A percentile compares a stretch with the other conserved stretches of the same genome.
phyloP scores from a whole-genome alignment of 176 grass and related monocot species.

The Canna indica region DNA sequence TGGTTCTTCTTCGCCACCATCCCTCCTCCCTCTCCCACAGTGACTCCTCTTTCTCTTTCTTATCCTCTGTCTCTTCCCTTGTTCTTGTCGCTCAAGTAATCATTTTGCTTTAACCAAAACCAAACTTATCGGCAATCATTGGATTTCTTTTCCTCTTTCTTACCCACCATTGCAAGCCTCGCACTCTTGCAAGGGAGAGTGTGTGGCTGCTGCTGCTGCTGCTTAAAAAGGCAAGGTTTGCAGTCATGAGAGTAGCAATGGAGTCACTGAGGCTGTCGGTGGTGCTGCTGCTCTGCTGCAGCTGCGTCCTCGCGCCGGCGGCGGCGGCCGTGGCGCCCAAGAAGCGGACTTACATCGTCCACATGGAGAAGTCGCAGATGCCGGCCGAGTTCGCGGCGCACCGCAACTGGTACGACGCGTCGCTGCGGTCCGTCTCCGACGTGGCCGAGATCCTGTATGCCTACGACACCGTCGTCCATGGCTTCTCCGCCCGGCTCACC shows the following conservation, averaged over 20 bases:
- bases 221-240: not conserved
- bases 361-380: conserved; percentile 62
- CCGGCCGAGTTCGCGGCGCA: conserved; percentile 44
- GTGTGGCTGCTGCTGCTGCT: not conserved
- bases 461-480: conserved; percentile 69
- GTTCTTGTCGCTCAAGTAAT: not conserved
- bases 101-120: not conserved
- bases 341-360: conserved; percentile 71
- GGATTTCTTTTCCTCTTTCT: too few species aligned
- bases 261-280: conserved; percentile 3
- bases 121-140: too few species aligned
- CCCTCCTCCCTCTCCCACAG: too few species aligned
- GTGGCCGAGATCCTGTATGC: conserved; percentile 58
- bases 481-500: conserved; percentile 72
- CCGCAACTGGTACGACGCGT: conserved; percentile 61
- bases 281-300: not conserved
- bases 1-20: not conserved
- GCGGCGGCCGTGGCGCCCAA: not conserved
- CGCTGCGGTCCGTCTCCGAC: conserved; percentile 68
- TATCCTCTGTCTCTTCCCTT: not conserved
- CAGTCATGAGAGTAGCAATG: not conserved
- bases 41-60: not conserved
- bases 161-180: too few species aligned
- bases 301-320: not conserved
- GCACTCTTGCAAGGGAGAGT: too few species aligned